Evolutionary conservation across 352 stramenopile genomes (phyloP).

Genomic region (Phytopythium helicoides): DNA sequence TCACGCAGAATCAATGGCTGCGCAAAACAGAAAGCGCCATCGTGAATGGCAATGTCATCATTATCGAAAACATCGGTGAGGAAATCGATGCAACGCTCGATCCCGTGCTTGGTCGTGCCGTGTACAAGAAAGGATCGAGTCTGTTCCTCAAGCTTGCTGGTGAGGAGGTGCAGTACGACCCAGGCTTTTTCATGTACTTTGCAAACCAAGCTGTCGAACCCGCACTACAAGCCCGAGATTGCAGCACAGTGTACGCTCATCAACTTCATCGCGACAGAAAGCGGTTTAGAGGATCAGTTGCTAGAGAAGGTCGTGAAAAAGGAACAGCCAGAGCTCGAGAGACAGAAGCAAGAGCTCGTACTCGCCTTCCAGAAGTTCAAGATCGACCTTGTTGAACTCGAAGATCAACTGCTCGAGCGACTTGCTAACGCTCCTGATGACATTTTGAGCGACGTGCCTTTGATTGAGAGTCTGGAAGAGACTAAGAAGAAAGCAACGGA

Average conservation of each 20-base stretch:
- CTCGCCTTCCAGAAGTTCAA: constrained; percentile 94
- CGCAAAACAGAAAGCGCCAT: constrained; percentile 94
- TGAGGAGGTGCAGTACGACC: constrained; percentile 97
- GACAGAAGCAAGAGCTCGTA: constrained; percentile 93
- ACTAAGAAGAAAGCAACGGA: constrained; percentile 96
- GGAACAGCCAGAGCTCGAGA: constrained; percentile 94
- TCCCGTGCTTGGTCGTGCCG: constrained; percentile 92
- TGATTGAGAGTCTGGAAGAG: constrained; percentile 96
- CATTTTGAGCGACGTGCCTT: constrained; percentile 94
- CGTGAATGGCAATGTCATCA: constrained; percentile 94
- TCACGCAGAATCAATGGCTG: constrained; percentile 97
- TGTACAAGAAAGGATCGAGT: constrained; percentile 96
- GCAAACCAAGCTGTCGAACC: constrained; percentile 97
- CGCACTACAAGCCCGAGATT: constrained; percentile 98
- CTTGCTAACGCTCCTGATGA: constrained; percentile 96
- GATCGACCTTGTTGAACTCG: constrained; percentile 95
- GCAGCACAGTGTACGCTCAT: constrained; percentile 96
- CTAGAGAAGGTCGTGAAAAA: constrained; percentile 96
- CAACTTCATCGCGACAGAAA: constrained; percentile 98
- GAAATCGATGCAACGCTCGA: constrained; percentile 97
- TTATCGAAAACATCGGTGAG: constrained; percentile 97
- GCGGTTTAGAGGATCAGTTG: constrained; percentile 94
- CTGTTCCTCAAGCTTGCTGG: constrained; percentile 94
- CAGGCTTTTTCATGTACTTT: constrained; percentile 96
- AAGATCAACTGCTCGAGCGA: constrained; percentile 95